Percentiles rank a stretch among this genome's conserved stretches.
These are phyloP conservation scores for Calonectria pauciramosa DNA, from an alignment of 2,329 filamentous ascomycete genomes.

Conservation along the genomic window DNA sequence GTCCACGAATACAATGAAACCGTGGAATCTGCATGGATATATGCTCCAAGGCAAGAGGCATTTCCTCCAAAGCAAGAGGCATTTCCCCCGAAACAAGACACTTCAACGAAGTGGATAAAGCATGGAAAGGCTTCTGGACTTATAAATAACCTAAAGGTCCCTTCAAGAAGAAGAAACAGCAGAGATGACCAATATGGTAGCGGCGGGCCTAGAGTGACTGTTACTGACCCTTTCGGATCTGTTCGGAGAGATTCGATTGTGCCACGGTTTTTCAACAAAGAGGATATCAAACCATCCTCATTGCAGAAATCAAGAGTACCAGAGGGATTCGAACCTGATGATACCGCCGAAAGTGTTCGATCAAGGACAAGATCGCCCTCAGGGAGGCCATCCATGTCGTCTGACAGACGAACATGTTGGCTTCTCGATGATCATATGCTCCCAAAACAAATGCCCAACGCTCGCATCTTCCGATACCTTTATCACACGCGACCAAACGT, in stretches of 20 bases:
- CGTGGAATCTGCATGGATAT: neutral
- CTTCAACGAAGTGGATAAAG: neutral
- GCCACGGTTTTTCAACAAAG: neutral
- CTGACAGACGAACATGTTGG: neutral
- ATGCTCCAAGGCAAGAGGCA: neutral
- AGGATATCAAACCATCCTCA: neutral
- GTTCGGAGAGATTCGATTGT: neutral
- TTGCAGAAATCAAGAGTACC: neutral
- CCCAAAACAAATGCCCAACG: neutral
- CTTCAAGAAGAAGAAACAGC: neutral
- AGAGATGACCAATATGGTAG: neutral
- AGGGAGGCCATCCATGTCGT: neutral
- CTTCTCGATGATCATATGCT: neutral
- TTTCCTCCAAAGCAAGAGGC: neutral
- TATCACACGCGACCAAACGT: neutral
- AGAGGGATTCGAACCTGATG: neutral
- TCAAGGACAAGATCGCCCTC: neutral
- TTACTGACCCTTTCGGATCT: neutral
- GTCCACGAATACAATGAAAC: neutral
- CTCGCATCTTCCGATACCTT: neutral
- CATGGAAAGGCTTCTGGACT: neutral
- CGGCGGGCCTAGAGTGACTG: neutral
- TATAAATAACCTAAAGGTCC: neutral
- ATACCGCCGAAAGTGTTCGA: neutral
- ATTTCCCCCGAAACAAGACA: neutral